phyloP scores from a whole-genome alignment of 768 basidiomycete species.

The Ramaria sp. region DNA sequence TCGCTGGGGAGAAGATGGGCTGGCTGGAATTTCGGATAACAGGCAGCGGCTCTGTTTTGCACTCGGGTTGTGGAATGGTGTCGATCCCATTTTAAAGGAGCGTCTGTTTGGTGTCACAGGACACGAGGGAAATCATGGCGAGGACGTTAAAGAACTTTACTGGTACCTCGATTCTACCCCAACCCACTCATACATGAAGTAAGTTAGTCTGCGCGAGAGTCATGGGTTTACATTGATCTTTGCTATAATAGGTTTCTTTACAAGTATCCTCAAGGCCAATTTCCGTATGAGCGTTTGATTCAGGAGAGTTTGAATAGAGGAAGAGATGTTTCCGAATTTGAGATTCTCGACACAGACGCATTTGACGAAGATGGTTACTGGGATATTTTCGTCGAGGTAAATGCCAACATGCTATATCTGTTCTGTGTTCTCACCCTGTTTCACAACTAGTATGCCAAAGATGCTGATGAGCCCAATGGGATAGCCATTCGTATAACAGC shows the following conservation, averaged over 20 bases:
- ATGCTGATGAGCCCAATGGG: constrained; percentile 81
- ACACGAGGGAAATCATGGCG: constrained; percentile 97
- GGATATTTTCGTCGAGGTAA: constrained; percentile 96
- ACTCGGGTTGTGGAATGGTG: constrained; percentile 88
- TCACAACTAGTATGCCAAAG: constrained; percentile 79
- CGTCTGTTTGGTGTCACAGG: constrained; percentile 93
- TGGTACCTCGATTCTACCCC: constrained; percentile 98
- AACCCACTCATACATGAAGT: constrained; percentile 98
- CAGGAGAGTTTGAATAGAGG: constrained; percentile 71
- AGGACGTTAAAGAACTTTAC: constrained; percentile 98
- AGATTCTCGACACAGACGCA: constrained; percentile 84
- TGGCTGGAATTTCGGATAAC: constrained; percentile 95
- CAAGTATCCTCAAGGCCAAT: constrained; percentile 92
- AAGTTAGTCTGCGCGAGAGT: not conserved
- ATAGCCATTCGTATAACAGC: constrained; percentile 89
- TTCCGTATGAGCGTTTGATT: constrained; percentile 91
- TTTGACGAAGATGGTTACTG: constrained; percentile 94
- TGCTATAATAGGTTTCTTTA: constrained; percentile 52
- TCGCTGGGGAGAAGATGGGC: constrained; percentile 98
- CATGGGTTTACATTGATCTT: not conserved
- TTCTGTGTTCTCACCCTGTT: not conserved
- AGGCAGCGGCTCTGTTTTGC: constrained; percentile 89
- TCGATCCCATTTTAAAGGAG: constrained; percentile 93
- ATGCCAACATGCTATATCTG: not conserved
- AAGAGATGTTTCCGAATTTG: constrained; percentile 83